Conservation (phyloP, 768 basidiomycete species). For the Mrakia hoshinonis region DNA sequence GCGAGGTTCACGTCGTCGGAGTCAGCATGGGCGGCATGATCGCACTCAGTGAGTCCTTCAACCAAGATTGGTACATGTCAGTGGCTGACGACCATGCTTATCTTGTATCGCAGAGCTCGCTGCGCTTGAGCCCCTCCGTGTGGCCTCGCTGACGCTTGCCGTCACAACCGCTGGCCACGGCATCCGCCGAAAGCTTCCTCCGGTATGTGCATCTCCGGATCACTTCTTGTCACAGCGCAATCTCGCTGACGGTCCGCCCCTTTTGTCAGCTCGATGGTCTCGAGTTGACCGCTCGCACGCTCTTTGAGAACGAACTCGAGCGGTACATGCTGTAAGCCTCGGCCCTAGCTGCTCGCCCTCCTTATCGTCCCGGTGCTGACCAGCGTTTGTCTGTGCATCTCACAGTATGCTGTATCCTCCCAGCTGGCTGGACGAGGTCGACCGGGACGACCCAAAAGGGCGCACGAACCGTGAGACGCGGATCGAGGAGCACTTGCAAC, state of each 20-base stretch:
- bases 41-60: constrained; percentile 12
- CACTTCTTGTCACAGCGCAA: not conserved
- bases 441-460: constrained; percentile 47
- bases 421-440: constrained; percentile 54
- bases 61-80: not conserved
- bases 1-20: constrained; percentile 58
- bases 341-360: too few relatives aligned
- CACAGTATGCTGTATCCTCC: constrained; percentile 53
- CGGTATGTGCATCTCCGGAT: constrained; percentile 34
- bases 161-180: constrained; percentile 64
- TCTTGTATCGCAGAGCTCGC: constrained; percentile 50
- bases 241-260: constrained; percentile 39
- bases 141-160: constrained; percentile 56
- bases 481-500: too few relatives aligned
- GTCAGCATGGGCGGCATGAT: constrained; percentile 58
- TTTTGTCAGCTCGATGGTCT: constrained; percentile 13
- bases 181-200: constrained; percentile 54
- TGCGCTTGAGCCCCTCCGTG: constrained; percentile 55
- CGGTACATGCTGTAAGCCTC: constrained; percentile 21
- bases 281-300: constrained; percentile 19
- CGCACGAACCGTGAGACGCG: too few relatives aligned
- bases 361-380: constrained; percentile 43
- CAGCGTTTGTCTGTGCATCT: constrained; percentile 46
- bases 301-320: constrained; percentile 26
- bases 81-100: not conserved